A percentile compares a stretch with the other conserved stretches of the same genome.
phyloP scores from a whole-genome alignment of 164 flowering plant species.

The Aristolochia contorta region DNA sequence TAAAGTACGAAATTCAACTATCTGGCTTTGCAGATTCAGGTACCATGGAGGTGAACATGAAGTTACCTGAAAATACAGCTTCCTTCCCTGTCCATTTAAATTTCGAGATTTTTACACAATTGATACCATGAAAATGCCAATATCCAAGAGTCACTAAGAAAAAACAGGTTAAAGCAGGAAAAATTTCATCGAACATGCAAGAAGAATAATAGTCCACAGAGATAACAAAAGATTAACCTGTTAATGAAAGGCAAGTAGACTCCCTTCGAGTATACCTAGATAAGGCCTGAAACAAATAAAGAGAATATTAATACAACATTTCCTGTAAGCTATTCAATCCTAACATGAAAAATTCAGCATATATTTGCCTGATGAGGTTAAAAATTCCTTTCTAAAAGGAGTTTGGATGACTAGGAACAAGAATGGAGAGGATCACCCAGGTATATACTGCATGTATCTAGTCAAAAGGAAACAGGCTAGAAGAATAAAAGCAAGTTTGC shows the following conservation, averaged over 20 bases:
- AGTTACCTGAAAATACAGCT: slow-evolving; percentile 82
- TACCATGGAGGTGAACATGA: slow-evolving; percentile 63
- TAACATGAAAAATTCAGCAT: too few relatives aligned
- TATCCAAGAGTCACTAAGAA: neutral
- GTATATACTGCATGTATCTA: too few relatives aligned
- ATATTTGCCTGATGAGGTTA: too few relatives aligned
- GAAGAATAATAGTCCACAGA: neutral
- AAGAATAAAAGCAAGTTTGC: too few relatives aligned
- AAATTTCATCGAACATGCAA: neutral
- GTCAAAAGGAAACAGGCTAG: too few relatives aligned
- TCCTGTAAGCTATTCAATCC: too few relatives aligned
- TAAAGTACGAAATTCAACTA: too few relatives aligned
- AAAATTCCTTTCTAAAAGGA: too few relatives aligned
- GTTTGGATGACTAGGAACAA: too few relatives aligned
- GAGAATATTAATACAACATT: neutral
- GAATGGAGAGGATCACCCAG: too few relatives aligned
- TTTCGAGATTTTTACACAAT: neutral
- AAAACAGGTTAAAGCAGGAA: neutral
- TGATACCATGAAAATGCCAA: neutral
- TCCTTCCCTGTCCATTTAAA: slow-evolving; percentile 52
- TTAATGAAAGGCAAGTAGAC: slow-evolving; percentile 55
- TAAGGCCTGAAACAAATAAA: slow-evolving; percentile 56
- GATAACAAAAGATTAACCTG: slow-evolving; percentile 34
- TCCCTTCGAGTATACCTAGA: slow-evolving; percentile 78
- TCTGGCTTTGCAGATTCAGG: too few relatives aligned